phyloP scores from a whole-genome alignment of 148 eudicot genomes.

The Cornus kousa region DNA sequence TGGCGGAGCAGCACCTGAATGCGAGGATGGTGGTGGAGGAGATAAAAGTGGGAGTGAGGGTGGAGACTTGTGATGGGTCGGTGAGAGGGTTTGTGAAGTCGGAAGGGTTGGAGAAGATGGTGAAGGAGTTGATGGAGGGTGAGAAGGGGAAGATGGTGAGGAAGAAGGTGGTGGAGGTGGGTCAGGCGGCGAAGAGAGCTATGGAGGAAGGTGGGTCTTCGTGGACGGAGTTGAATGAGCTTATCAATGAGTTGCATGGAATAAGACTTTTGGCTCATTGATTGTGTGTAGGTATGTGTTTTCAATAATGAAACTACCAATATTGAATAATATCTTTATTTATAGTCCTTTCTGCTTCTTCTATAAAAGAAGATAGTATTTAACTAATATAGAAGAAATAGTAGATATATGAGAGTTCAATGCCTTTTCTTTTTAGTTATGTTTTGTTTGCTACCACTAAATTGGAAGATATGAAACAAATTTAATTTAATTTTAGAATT shows the following conservation, averaged over 20 bases:
- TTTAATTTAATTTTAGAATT: too few relatives aligned
- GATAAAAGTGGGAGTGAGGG: constrained; percentile 52
- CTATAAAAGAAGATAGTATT: too few relatives aligned
- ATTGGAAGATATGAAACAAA: too few relatives aligned
- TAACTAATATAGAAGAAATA: too few relatives aligned
- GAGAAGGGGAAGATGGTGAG: constrained; percentile 46
- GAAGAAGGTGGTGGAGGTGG: constrained; percentile 38
- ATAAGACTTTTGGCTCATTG: too few relatives aligned
- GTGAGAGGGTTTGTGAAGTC: constrained; percentile 55
- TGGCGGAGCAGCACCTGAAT: constrained; percentile 76
- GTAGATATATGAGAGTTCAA: too few relatives aligned
- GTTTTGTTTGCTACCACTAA: too few relatives aligned
- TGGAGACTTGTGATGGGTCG: constrained; percentile 50
- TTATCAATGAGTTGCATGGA: constrained; percentile 34
- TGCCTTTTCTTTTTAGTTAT: too few relatives aligned
- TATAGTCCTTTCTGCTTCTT: too few relatives aligned
- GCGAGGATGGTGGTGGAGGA: constrained; percentile 72
- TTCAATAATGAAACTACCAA: too few relatives aligned
- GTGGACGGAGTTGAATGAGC: constrained; percentile 40
- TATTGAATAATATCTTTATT: too few relatives aligned
- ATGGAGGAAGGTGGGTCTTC: constrained; percentile 65
- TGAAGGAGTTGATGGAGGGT: constrained; percentile 61
- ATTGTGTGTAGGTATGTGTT: too few relatives aligned
- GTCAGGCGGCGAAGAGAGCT: constrained; percentile 45
- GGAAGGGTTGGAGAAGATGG: constrained; percentile 39